A percentile compares a stretch with the other conserved stretches of the same genome.
Conservation (phyloP, 2,329 filamentous ascomycete species). For the Chaetomium sp. region DNA sequence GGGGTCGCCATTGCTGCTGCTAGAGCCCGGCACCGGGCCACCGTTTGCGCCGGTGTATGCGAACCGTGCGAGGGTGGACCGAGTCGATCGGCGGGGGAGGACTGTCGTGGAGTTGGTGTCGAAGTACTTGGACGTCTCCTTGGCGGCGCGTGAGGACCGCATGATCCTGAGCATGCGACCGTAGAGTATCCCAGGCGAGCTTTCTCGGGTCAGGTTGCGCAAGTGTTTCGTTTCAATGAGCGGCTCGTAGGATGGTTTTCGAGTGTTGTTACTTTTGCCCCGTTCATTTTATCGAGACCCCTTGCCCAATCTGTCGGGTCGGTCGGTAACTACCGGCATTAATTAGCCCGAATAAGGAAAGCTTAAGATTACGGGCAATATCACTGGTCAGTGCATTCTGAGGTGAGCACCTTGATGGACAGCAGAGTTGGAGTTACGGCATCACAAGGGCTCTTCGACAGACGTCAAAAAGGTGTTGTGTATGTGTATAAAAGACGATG, state of each 20-base stretch:
- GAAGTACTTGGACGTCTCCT: constrained; percentile 60
- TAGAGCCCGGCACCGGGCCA: constrained; percentile 28
- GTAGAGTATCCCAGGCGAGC: background rate
- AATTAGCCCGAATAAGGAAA: background rate
- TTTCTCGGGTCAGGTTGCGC: background rate
- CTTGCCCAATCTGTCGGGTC: constrained; percentile 21
- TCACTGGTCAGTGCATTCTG: background rate
- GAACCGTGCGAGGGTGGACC: constrained; percentile 54
- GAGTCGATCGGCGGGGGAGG: constrained; percentile 50
- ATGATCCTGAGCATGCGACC: constrained; percentile 41
- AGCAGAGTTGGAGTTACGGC: background rate
- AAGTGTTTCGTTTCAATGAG: background rate
- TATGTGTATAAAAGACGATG: background rate
- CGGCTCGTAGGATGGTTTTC: background rate
- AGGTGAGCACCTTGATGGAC: constrained; percentile 4
- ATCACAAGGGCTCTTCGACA: too few relatives aligned
- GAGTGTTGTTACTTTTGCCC: background rate
- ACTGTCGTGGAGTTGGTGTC: constrained; percentile 46
- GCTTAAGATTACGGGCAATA: background rate
- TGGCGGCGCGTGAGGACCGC: constrained; percentile 60
- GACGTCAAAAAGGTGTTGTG: too few relatives aligned
- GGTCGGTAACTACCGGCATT: constrained; percentile 9
- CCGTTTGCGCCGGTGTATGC: constrained; percentile 39
- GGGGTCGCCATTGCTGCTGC: constrained; percentile 16
- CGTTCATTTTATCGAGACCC: background rate